These are phyloP conservation scores for Diaporthe humulicola DNA, from an alignment of 2,329 filamentous ascomycete genomes.

Conservation along the genomic window DNA sequence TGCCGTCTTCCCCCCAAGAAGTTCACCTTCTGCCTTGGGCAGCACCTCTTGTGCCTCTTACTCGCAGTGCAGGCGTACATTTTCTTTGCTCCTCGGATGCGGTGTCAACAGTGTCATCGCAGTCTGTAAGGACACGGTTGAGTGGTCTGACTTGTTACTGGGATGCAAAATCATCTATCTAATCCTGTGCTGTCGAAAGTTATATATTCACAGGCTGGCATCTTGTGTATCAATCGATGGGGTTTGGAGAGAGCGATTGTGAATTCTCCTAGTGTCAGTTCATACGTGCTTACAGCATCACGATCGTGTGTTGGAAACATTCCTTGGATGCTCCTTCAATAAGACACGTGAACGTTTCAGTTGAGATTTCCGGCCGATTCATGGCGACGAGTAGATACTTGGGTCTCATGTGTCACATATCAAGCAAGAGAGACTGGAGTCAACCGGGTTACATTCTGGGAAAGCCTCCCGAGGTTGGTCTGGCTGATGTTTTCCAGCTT, in stretches of 20 bases:
- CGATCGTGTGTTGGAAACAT: too few relatives aligned
- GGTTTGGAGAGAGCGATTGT: too few relatives aligned
- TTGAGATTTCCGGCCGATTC: background rate
- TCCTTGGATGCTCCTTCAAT: background rate
- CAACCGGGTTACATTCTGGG: too few relatives aligned
- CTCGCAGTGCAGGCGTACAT: background rate
- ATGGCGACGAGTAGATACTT: background rate
- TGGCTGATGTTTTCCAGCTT: background rate
- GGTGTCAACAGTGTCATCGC: slow-evolving; percentile 1
- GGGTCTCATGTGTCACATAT: background rate
- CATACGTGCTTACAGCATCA: background rate
- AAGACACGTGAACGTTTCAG: background rate
- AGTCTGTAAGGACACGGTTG: background rate
- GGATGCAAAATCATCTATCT: background rate
- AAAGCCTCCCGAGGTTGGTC: too few relatives aligned
- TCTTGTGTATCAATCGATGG: background rate
- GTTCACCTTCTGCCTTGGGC: background rate
- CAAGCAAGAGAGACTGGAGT: background rate
- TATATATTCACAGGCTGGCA: too few relatives aligned
- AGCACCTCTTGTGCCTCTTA: too few relatives aligned
- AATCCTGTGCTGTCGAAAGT: too few relatives aligned
- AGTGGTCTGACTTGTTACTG: background rate
- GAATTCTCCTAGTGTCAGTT: background rate
- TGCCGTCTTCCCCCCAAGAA: background rate
- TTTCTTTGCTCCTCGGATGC: background rate